Conservation (phyloP, 164 flowering plant genomes). For the Akebia trifoliata region DNA sequence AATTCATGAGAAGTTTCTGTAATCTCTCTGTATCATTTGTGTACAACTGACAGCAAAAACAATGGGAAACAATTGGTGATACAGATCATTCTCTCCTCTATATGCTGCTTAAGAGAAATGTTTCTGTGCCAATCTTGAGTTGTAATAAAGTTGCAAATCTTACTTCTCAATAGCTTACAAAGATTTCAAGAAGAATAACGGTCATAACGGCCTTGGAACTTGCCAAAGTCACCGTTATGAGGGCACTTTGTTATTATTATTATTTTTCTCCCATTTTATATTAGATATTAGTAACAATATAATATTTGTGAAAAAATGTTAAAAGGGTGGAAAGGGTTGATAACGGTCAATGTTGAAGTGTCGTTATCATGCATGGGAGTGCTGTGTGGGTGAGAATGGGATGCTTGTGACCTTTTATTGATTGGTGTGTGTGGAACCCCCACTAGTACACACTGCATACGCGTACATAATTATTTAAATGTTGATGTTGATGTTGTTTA, state of each 20-base stretch:
- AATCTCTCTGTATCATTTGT: too few relatives aligned
- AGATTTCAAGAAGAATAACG: too few relatives aligned
- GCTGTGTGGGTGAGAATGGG: neutral
- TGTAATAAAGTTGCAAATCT: too few relatives aligned
- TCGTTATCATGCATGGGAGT: slow-evolving; percentile 1
- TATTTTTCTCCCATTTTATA: neutral
- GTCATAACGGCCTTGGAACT: neutral
- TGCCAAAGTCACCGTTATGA: neutral
- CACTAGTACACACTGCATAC: neutral
- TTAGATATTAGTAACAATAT: neutral
- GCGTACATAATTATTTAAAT: neutral
- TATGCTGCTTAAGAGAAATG: too few relatives aligned
- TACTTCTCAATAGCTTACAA: too few relatives aligned
- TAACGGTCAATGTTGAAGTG: neutral
- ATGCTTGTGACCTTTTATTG: neutral
- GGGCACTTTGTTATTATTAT: neutral
- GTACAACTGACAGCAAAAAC: too few relatives aligned
- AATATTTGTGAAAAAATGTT: neutral
- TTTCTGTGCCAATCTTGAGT: too few relatives aligned
- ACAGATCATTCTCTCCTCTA: too few relatives aligned
- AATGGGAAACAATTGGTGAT: too few relatives aligned
- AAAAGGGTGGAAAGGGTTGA: too few relatives aligned
- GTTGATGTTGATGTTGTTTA: too few relatives aligned
- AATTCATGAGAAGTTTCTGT: too few relatives aligned
- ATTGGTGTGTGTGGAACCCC: neutral